Conservation (phyloP, 1,139 yeast species). For the Sugiyamaella neomexicana region DNA sequence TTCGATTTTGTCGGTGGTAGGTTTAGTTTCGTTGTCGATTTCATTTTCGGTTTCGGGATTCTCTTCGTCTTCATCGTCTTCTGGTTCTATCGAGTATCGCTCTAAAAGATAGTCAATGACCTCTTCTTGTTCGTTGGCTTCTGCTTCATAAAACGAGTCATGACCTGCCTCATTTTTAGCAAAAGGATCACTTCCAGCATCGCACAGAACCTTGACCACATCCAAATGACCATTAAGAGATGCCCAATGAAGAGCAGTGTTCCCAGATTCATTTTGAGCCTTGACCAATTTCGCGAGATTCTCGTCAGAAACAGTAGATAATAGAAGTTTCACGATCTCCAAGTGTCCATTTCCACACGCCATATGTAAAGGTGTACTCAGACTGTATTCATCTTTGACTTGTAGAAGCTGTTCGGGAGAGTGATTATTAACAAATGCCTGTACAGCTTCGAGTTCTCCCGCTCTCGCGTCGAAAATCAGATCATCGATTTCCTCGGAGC, state of each 20-base stretch:
- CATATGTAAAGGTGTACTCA: conserved; percentile 84
- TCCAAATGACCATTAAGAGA: conserved; percentile 80
- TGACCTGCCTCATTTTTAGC: conserved; percentile 71
- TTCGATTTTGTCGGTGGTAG: background rate
- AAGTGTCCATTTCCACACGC: conserved; percentile 92
- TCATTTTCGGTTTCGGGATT: background rate
- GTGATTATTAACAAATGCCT: conserved; percentile 53
- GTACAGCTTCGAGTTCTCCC: conserved; percentile 77
- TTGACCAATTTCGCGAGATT: conserved; percentile 54
- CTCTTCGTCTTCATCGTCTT: conserved; percentile 41
- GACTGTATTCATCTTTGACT: conserved; percentile 62
- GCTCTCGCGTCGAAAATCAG: conserved; percentile 80
- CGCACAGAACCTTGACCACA: conserved; percentile 68
- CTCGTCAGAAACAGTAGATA: conserved; percentile 43
- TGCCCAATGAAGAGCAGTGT: conserved; percentile 97
- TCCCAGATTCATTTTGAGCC: conserved; percentile 72
- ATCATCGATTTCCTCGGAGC: conserved; percentile 72
- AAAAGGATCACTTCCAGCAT: conserved; percentile 80
- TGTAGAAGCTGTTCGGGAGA: conserved; percentile 26
- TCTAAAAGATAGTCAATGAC: conserved; percentile 62
- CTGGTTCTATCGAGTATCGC: conserved; percentile 62
- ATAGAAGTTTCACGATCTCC: conserved; percentile 62
- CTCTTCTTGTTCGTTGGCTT: conserved; percentile 53
- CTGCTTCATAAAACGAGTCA: conserved; percentile 89
- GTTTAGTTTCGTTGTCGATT: background rate